phyloP scores from a whole-genome alignment of 106 monocot genomes.

The Dendrobium huoshanense region DNA sequence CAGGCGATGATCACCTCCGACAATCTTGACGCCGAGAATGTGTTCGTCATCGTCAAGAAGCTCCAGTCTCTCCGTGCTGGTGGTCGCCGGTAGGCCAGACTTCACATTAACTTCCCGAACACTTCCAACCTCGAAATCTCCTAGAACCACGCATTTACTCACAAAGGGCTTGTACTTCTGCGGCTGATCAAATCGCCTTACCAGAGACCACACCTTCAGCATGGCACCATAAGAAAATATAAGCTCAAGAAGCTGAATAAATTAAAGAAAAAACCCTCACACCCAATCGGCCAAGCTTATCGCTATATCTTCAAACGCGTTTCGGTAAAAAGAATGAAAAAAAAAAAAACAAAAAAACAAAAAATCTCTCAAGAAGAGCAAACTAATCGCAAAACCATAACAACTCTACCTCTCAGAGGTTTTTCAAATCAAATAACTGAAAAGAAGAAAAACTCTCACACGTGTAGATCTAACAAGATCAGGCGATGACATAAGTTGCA shows the following conservation, averaged over 20 bases:
- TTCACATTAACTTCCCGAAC: constrained; percentile 42
- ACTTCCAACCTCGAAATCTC: constrained; percentile 35
- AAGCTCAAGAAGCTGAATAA: neutral
- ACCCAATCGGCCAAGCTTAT: neutral
- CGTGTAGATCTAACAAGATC: too few species aligned
- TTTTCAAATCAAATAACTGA: neutral
- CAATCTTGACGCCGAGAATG: constrained; percentile 29
- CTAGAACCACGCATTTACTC: constrained; percentile 34
- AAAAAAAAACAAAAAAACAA: neutral
- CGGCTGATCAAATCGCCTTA: constrained; percentile 48
- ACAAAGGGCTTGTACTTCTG: constrained; percentile 56
- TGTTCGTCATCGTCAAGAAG: constrained; percentile 42
- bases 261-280: neutral
- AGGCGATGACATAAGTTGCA: too few species aligned
- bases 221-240: neutral
- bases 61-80: constrained; percentile 48
- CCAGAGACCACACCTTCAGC: constrained; percentile 50
- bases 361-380: neutral
- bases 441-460: neutral
- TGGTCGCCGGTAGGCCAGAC: constrained; percentile 47
- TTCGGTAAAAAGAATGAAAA: neutral
- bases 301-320: neutral
- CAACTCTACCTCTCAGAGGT: neutral
- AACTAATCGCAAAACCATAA: neutral
- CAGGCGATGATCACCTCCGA: constrained; percentile 38